Evolutionary conservation across 768 basidiomycete genomes (phyloP).

Genomic region (Collybiopsis luxurians): DNA sequence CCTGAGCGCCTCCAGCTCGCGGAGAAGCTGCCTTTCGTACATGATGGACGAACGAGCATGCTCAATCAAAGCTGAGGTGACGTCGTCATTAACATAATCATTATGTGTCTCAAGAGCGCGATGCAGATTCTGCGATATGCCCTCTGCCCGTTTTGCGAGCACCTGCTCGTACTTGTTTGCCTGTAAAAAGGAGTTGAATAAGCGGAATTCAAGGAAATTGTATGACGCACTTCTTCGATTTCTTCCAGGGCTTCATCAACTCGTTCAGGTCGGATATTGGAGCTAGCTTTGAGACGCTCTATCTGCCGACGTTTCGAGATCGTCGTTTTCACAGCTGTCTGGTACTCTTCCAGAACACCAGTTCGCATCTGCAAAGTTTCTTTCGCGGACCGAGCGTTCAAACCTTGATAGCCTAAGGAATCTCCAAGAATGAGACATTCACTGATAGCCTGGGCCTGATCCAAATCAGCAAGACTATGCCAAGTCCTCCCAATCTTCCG

Average conservation of each 20-base stretch:
- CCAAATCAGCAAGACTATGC: slow-evolving; percentile 86
- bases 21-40: slow-evolving; percentile 86
- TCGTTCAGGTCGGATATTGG: slow-evolving; percentile 79
- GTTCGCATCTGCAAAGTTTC: slow-evolving; percentile 91
- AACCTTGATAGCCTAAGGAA: slow-evolving; percentile 91
- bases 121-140: slow-evolving; percentile 93
- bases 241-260: slow-evolving; percentile 93
- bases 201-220: not conserved
- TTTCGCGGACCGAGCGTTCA: slow-evolving; percentile 96
- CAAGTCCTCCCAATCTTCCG: slow-evolving; percentile 84
- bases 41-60: slow-evolving; percentile 90
- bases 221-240: slow-evolving; percentile 73
- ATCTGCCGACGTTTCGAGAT: slow-evolving; percentile 93
- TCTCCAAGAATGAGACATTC: slow-evolving; percentile 97
- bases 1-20: slow-evolving; percentile 83
- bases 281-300: slow-evolving; percentile 82
- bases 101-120: slow-evolving; percentile 83
- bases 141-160: slow-evolving; percentile 81
- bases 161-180: slow-evolving; percentile 88
- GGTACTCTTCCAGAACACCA: slow-evolving; percentile 90
- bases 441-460: slow-evolving; percentile 87
- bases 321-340: slow-evolving; percentile 86
- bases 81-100: slow-evolving; percentile 84
- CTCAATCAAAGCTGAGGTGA: slow-evolving; percentile 86
- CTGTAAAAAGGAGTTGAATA: slow-evolving; percentile 35